Evolutionary conservation across 169 alveolate species (phyloP), one percentile per base, ranked within the genome.

Genomic region (Plasmodium falciparum): DNA sequence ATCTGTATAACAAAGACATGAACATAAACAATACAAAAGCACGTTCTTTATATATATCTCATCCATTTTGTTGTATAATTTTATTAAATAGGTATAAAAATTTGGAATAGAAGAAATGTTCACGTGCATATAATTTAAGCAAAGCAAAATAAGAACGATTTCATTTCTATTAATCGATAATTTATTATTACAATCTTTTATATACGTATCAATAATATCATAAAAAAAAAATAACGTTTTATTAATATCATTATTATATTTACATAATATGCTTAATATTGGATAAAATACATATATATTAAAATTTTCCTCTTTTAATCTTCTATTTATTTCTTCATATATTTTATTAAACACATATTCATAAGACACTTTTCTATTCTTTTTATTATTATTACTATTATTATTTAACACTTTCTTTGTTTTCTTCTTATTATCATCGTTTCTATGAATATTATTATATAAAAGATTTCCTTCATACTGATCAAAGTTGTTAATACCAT

Each of bases 231-330:
- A 29, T 71, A 86, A 24, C 20, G 63, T 73, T 65, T 71, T 88
- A 26, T 86, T 86, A 59, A 86, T 86, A 45, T 86, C 86, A 43
- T 47, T 86, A 69, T 86, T 70, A 73, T 86, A 74, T 45, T 86
- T 86, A 66, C 92, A 86, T 26, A 86, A 74, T 62, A 73, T 26
- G 49, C 78, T 71, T 33, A 86, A 50, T 72, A 73, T 17, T 11
- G 92, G 92, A 45, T 86, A 86, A 72, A 86, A 86, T 4, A 86
- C 88, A 67, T 72, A 72, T 43, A 72, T 73, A 43, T 86, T 86
- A 54, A 86, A 43, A 39, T 86, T 86, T 24, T 86, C 88, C 3
- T 71, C 75, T 2, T 61, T 50, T 22, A 72, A 24, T 12, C 71
- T 59, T 29, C 54, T 50, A 39, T 61, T 49, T 24, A 66, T 59